These are phyloP conservation scores for Helotiales sp. DNA, from an alignment of 2,329 filamentous ascomycete species.

Conservation along the genomic window DNA sequence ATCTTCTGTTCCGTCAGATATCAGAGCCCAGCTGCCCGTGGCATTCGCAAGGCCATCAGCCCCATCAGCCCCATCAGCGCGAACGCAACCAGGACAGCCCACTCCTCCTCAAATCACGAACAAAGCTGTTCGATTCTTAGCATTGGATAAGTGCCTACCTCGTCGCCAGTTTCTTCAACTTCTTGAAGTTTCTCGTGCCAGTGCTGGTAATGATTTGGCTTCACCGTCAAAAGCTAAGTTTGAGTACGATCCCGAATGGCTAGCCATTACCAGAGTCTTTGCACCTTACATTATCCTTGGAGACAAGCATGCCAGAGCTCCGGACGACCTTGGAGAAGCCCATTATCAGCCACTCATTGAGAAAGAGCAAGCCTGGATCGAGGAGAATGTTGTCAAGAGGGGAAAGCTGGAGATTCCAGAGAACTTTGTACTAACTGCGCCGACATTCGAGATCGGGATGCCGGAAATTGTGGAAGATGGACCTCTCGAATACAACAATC, in stretches of 20 bases:
- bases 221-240: conserved; percentile 36
- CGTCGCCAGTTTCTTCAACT: conserved; percentile 83
- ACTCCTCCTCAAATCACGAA: conserved; percentile 78
- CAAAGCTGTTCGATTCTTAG: conserved; percentile 79
- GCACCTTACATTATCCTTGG: conserved; percentile 68
- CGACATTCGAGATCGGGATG: conserved; percentile 64
- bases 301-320: conserved; percentile 56
- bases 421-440: conserved; percentile 79
- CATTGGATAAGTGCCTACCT: conserved; percentile 88
- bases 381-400: conserved; percentile 70
- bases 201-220: conserved; percentile 16
- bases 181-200: conserved; percentile 61
- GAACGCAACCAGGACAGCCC: conserved; percentile 59
- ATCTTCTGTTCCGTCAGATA: conserved; percentile 59
- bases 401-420: conserved; percentile 72
- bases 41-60: conserved; percentile 64
- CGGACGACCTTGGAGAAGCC: conserved; percentile 69
- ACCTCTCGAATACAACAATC: conserved; percentile 83
- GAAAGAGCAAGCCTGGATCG: conserved; percentile 76
- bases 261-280: conserved; percentile 88
- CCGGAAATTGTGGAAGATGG: conserved; percentile 64
- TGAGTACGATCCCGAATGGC: conserved; percentile 89
- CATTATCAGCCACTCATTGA: conserved; percentile 72
- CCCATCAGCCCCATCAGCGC: conserved; percentile 42
- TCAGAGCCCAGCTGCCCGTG: conserved; percentile 77